Percentiles rank a stretch among this genome's conserved stretches.
These are phyloP conservation scores for Talaromyces amestolkiae DNA, from an alignment of 2,329 filamentous ascomycete species.

Conservation along the genomic window DNA sequence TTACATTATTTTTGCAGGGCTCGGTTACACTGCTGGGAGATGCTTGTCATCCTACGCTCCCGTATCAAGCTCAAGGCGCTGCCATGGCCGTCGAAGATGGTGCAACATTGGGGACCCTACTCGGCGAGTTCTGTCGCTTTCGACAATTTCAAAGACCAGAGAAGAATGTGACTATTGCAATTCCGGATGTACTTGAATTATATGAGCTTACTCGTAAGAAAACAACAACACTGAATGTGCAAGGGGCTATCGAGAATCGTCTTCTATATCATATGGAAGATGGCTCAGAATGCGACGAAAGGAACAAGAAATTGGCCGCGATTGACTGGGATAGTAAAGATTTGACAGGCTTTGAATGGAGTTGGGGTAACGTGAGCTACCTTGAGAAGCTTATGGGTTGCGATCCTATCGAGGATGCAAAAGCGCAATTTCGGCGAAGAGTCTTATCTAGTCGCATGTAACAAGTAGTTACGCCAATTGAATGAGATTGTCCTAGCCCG, in stretches of 20 bases:
- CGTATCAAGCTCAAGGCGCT: constrained; percentile 62
- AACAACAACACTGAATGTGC: constrained; percentile 25
- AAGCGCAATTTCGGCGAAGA: background rate
- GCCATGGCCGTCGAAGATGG: constrained; percentile 68
- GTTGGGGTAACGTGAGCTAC: background rate
- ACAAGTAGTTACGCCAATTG: background rate
- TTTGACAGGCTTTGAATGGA: background rate
- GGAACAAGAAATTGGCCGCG: constrained; percentile 35
- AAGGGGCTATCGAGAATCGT: constrained; percentile 21
- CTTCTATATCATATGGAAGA: constrained; percentile 26
- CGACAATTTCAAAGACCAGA: background rate
- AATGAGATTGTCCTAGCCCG: background rate
- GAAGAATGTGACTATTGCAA: background rate
- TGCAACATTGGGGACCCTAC: constrained; percentile 59
- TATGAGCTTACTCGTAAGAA: constrained; percentile 50
- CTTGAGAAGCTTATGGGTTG: background rate
- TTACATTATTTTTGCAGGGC: background rate
- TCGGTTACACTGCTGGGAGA: constrained; percentile 48
- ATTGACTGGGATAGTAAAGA: constrained; percentile 1
- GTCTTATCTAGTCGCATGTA: background rate
- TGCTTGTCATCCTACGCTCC: constrained; percentile 63
- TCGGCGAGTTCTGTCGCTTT: background rate
- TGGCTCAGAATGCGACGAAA: constrained; percentile 28
- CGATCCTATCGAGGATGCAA: background rate
- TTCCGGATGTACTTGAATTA: constrained; percentile 32